phyloP scores from a whole-genome alignment of 2,329 filamentous ascomycete species.

The Fusarium stilboides region DNA sequence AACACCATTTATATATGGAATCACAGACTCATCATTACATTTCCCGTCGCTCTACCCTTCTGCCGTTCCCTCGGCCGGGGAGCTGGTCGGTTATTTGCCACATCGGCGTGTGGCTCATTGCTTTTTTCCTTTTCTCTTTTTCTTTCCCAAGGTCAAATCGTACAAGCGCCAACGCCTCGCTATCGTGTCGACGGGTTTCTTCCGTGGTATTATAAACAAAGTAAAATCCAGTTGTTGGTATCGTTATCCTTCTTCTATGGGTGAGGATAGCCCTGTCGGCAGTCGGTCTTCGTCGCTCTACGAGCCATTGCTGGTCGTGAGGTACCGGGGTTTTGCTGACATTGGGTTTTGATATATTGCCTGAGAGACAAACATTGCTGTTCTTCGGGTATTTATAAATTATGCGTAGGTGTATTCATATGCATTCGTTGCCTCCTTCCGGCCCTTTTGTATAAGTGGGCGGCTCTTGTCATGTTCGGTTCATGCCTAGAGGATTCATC shows the following conservation, averaged over 20 bases:
- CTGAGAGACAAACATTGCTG: neutral
- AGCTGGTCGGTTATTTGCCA: neutral
- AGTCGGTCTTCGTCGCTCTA: constrained; percentile 18
- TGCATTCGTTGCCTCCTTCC: constrained; percentile 19
- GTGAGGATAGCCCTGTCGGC: constrained; percentile 2
- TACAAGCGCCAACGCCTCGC: constrained; percentile 36
- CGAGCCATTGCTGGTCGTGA: neutral
- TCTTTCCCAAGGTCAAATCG: constrained; percentile 10
- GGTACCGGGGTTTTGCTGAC: constrained; percentile 5
- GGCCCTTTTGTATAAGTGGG: constrained; percentile 10
- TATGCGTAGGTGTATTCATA: constrained; percentile 24
- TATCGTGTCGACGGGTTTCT: constrained; percentile 25
- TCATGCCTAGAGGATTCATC: constrained; percentile 71
- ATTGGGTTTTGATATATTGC: neutral
- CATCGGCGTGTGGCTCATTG: constrained; percentile 5
- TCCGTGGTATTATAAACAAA: constrained; percentile 32
- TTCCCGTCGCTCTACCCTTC: neutral
- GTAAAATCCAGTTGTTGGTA: constrained; percentile 30
- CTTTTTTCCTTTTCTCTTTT: constrained; percentile 1
- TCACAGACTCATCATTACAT: constrained; percentile 30
- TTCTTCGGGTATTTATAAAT: constrained; percentile 27
- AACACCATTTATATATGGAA: constrained; percentile 23
- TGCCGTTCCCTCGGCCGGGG: neutral
- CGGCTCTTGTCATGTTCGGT: constrained; percentile 62
- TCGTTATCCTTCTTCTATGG: constrained; percentile 8